Percentiles rank a stretch among this genome's conserved stretches.
Evolutionary conservation across 169 alveolate genomes (phyloP).

Genomic region (Besnoitia besnoiti): DNA sequence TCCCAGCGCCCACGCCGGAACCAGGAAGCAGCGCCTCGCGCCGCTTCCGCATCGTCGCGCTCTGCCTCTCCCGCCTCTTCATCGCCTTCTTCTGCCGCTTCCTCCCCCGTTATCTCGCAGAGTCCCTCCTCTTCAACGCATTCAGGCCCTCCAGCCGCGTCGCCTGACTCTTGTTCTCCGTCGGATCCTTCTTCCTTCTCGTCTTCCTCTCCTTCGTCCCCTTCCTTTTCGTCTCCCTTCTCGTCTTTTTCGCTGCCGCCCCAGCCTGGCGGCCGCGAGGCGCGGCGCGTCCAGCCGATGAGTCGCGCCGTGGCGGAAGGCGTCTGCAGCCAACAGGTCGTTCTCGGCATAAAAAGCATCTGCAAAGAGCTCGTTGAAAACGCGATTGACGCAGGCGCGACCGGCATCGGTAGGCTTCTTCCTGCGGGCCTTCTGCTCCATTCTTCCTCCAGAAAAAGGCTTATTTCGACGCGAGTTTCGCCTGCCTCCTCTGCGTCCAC

Average conservation of each 20-base stretch:
- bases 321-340: constrained; percentile 73
- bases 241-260: too few relatives aligned
- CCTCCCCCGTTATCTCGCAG: not conserved
- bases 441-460: too few relatives aligned
- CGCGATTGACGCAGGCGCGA: constrained; percentile 93
- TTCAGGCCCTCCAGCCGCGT: not conserved
- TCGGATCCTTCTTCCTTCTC: not conserved
- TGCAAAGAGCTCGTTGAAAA: constrained; percentile 95
- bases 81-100: not conserved
- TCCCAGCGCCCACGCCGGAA: too few relatives aligned
- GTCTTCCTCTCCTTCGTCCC: not conserved
- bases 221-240: not conserved
- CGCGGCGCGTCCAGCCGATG: not conserved
- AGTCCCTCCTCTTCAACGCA: not conserved
- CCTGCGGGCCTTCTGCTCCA: not conserved
- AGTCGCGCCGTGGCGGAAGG: constrained; percentile 29
- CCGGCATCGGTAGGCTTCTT: constrained; percentile 75
- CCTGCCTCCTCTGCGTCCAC: not conserved
- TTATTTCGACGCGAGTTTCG: not conserved
- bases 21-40: too few relatives aligned
- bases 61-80: not conserved
- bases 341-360: constrained; percentile 73
- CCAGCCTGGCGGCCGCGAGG: not conserved
- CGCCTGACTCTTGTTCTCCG: not conserved
- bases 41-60: not conserved